Base-by-base conservation (phyloP, 2,329 filamentous ascomycete genomes). In the Cadophora luteo-olivacea region DNA sequence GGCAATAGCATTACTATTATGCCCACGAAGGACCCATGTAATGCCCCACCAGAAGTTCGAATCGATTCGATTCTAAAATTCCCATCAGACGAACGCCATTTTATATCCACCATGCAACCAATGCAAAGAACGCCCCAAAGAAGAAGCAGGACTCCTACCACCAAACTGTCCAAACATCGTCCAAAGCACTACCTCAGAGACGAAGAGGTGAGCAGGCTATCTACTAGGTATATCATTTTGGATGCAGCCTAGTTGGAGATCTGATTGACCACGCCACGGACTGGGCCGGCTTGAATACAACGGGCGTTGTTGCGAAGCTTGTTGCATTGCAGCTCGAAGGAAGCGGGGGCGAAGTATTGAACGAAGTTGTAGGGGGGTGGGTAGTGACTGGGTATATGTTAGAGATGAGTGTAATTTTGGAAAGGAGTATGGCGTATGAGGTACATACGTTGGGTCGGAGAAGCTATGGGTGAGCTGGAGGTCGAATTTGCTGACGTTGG, bases 381-480 rank as follows among this genome's bases (percentile, higher is more conserved):
- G 49, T 70, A 74, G 64, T 73, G 60, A 19, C 72, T 74, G 45
- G 52, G 19, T 36, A 48, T 16, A 38, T 22, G 38, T 72, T 55
- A 70, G 67, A 49, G 14, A 45, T 25, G 25, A n/a, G 9, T 25
- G 33, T 24, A 41, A 12, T 1, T 12, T 14, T 22, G 12, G n/a
- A n/a, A n/a, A n/a, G 19, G 38, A 2, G 24, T 9, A 51, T 29
- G 25, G 32, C 52, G n/a, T n/a, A n/a, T n/a, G n/a, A n/a, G n/a
- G n/a, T n/a, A 55, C 74, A 29, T 72, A 75, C 75, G 29, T 48
- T 25, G 72, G 68, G 48, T 75, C 71, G 22, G 66, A 64, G 49
- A 72, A 77, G 32, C 52, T 66, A 58, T 77, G 75, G 32, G 70
- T 62, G 19, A 77, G 57, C 16, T 70, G 61, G 5, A 77, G 51